Conservation (phyloP, 75 land plant genomes). For the Cupressus sempervirens region DNA sequence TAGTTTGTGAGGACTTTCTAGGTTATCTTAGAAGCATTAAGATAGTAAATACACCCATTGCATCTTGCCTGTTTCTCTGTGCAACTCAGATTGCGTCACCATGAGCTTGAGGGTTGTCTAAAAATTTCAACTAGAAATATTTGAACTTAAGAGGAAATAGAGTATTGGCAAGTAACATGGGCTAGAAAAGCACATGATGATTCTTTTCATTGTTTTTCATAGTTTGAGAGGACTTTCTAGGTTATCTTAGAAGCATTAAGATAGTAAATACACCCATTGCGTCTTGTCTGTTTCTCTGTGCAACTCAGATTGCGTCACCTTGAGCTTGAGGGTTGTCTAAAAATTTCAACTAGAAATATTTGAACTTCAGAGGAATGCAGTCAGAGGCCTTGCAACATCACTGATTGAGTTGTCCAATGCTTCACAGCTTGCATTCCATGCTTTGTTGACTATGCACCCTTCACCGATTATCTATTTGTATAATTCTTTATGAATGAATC, state of each 20-base stretch:
- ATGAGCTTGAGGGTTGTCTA: not conserved
- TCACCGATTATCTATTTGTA: not conserved
- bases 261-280: not conserved
- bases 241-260: not conserved
- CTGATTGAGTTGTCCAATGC: not conserved
- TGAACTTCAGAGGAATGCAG: not conserved
- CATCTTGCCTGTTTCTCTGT: not conserved
- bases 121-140: not conserved
- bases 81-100: not conserved
- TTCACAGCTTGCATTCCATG: not conserved
- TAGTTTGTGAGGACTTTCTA: not conserved
- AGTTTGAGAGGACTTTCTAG: not conserved
- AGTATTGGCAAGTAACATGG: too few relatives aligned
- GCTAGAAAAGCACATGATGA: too few relatives aligned
- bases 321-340: not conserved
- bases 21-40: not conserved
- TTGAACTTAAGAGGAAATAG: not conserved
- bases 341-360: not conserved
- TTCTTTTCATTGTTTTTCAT: not conserved
- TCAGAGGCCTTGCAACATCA: not conserved
- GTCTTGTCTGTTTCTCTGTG: not conserved
- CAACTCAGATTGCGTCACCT: not conserved
- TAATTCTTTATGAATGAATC: not conserved
- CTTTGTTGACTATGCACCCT: not conserved
- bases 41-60: not conserved